Percentiles rank a stretch among this genome's conserved stretches.
Evolutionary conservation across 805 yeast genomes (phyloP).

Genomic region (Pichia insulana): DNA sequence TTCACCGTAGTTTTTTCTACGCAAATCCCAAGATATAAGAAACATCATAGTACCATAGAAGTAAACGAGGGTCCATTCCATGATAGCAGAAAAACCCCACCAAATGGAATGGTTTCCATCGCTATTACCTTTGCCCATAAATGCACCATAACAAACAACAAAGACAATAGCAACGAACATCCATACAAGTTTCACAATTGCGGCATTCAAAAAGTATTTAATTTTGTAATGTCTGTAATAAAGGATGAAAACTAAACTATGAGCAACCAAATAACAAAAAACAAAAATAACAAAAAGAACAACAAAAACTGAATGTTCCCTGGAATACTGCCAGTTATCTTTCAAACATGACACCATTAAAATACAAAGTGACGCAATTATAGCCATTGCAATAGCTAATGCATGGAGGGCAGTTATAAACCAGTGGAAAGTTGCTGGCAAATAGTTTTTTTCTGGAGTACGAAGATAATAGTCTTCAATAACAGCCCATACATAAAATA

Average conservation of each 20-base stretch:
- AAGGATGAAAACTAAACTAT: constrained; percentile 8
- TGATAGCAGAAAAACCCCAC: constrained; percentile 47
- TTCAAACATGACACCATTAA: constrained; percentile 67
- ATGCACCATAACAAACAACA: constrained; percentile 59
- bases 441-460: constrained; percentile 35
- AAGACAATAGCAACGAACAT: constrained; percentile 51
- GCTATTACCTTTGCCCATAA: constrained; percentile 14
- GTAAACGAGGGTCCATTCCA: constrained; percentile 86
- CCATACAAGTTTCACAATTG: constrained; percentile 55
- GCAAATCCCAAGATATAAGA: constrained; percentile 59
- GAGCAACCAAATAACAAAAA: constrained; percentile 38
- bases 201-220: constrained; percentile 33
- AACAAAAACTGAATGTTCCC: constrained; percentile 61
- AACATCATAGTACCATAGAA: constrained; percentile 68
- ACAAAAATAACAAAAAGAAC: constrained; percentile 61
- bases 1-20: constrained; percentile 14
- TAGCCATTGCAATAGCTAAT: constrained; percentile 18
- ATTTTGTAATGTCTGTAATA: constrained; percentile 19
- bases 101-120: constrained; percentile 25
- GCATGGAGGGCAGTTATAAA: constrained; percentile 17
- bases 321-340: constrained; percentile 42
- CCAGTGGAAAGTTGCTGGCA: constrained; percentile 38
- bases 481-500: constrained; percentile 58
- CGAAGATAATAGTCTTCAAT: constrained; percentile 57
- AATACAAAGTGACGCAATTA: constrained; percentile 54